Evolutionary conservation across 2,329 filamentous ascomycete species (phyloP).

Genomic region (Aureobasidium sp.): DNA sequence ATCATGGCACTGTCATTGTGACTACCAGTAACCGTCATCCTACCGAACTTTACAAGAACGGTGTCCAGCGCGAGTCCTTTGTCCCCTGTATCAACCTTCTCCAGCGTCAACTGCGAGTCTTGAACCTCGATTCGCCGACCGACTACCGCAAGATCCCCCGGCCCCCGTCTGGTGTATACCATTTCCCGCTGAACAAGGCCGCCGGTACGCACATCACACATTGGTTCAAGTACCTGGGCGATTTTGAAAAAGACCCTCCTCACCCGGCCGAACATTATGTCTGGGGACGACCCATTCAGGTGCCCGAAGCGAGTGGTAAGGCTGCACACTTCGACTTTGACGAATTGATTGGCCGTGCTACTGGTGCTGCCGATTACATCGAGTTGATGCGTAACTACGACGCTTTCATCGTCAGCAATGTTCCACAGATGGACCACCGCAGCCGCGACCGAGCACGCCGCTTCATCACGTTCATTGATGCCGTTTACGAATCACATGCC

Average conservation of each 20-base stretch:
- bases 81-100: constrained; percentile 91
- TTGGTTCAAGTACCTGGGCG: constrained; percentile 93
- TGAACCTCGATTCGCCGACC: constrained; percentile 90
- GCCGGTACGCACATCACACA: constrained; percentile 78
- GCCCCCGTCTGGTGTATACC: constrained; percentile 88
- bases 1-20: constrained; percentile 90
- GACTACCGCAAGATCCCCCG: constrained; percentile 97
- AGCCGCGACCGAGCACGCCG: constrained; percentile 81
- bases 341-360: constrained; percentile 85
- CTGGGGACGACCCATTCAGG: constrained; percentile 85
- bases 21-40: constrained; percentile 97
- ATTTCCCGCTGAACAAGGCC: constrained; percentile 73
- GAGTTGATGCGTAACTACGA: constrained; percentile 87
- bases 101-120: constrained; percentile 73
- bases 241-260: constrained; percentile 67
- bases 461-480: constrained; percentile 97
- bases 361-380: constrained; percentile 89
- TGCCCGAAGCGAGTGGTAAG: constrained; percentile 79
- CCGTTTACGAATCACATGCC: constrained; percentile 86
- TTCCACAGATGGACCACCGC: constrained; percentile 83
- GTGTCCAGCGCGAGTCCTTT: constrained; percentile 91
- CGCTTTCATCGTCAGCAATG: constrained; percentile 82
- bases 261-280: constrained; percentile 74
- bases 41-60: constrained; percentile 94
- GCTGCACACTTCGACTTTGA: constrained; percentile 90